Evolutionary conservation across 495 filamentous ascomycete species (phyloP), one percentile per base, ranked within the genome.

Genomic region (Xylaria cubensis): DNA sequence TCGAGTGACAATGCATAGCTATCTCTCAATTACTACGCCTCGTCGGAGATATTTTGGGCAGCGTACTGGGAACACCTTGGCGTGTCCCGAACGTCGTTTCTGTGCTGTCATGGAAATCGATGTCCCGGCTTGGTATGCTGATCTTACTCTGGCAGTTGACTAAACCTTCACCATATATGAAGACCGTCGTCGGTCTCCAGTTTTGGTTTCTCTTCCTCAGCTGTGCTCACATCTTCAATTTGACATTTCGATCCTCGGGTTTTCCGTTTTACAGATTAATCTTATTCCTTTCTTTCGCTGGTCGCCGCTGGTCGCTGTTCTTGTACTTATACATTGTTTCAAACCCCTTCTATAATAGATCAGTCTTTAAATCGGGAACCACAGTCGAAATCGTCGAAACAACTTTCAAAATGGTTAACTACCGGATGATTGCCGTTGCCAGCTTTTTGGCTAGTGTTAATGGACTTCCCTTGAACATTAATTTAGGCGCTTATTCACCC

Each of bases 391-490:
- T 15, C 34, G 15, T 56, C 34, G 21, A 75, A 59, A 67, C 13
- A 67, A 42, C 58, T 72, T 67, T 41, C 75, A 82, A 75, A 12
- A 87, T 87, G 85, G 83, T 84, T 69, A 76, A 73, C 24, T 84
- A 85, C 70, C 71, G 74, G 36, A 69, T 83, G 75, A 53, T 85
- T 72, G 71, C 80, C 66, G 77, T 80, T 72, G 84, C 82, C 74
- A 78, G 81, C 74, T 75, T 85, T 50, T 79, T 80, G 19, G 80
- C 79, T 44, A 78, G 74, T 69, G 74, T 77, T 67, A 76, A 73
- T 62, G 87, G 86, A 50, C 79, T 89, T 69, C 87, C 87, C 10
- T 83, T 89, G 46, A 89, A 89, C 78, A 89, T 89, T 80, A 89
- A 89, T 80, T 82, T 89, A 51, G 87, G 86, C 39, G 87, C 86